Conservation (phyloP, 352 stramenopile genomes). For the Phytophthora pistaciae region DNA sequence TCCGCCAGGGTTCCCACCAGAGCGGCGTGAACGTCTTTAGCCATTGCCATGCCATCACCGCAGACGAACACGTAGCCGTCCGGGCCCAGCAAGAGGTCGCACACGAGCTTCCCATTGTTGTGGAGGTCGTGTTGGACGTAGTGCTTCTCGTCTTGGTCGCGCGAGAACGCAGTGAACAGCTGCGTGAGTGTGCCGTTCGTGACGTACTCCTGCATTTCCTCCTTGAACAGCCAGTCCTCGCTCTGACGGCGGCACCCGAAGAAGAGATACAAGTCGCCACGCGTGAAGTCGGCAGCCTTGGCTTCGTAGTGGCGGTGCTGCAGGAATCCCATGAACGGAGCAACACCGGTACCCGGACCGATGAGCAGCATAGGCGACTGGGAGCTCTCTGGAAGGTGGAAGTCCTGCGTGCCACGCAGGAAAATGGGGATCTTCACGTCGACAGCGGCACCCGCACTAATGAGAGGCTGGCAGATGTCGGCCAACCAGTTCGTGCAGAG, state of each 20-base stretch:
- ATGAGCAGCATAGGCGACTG: conserved; percentile 94
- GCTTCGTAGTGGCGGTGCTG: conserved; percentile 80
- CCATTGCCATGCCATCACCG: conserved; percentile 96
- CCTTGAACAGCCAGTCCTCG: conserved; percentile 94
- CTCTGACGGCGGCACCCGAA: conserved; percentile 92
- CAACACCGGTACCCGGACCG: conserved; percentile 96
- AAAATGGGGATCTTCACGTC: conserved; percentile 86
- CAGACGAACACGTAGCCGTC: conserved; percentile 95
- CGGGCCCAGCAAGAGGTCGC: conserved; percentile 79
- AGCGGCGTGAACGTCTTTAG: conserved; percentile 93
- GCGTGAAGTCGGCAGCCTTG: conserved; percentile 13
- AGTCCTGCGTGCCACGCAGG: conserved; percentile 91
- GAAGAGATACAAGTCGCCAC: conserved; percentile 89
- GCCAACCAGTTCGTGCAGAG: conserved; percentile 80
- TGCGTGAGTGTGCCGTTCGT: conserved; percentile 77
- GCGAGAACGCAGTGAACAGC: conserved; percentile 93
- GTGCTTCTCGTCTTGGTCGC: conserved; percentile 89
- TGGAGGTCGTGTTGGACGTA: conserved; percentile 95
- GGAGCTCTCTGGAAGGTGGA: conserved; percentile 86
- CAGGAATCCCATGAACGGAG: conserved; percentile 97
- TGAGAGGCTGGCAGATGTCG: conserved; percentile 51
- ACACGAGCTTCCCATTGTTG: conserved; percentile 66
- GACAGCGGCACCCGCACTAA: conserved; percentile 11
- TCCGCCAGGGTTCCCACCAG: conserved; percentile 85
- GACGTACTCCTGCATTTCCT: conserved; percentile 85